phyloP scores from a whole-genome alignment of 2,329 filamentous ascomycete species.

The Microascus cirrosus region DNA sequence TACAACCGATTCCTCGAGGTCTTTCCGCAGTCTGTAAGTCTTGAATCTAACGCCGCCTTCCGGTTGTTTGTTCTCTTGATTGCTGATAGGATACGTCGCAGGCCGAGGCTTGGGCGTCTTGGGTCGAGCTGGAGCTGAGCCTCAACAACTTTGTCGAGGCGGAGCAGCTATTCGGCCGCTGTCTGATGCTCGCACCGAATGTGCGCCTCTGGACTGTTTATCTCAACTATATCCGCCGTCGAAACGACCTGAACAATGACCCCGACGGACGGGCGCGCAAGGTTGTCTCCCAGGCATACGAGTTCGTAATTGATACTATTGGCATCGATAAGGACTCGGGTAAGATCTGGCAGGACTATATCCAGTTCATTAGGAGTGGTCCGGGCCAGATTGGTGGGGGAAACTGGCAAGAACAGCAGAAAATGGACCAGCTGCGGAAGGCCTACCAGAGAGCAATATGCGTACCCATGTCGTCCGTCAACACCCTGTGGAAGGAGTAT shows the following conservation, averaged over 20 bases:
- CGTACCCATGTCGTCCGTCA: constrained; percentile 74
- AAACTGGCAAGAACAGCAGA: constrained; percentile 94
- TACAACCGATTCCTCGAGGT: constrained; percentile 82
- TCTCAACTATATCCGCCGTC: constrained; percentile 85
- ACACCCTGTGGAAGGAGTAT: constrained; percentile 92
- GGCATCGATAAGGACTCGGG: constrained; percentile 88
- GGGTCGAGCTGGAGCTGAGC: constrained; percentile 80
- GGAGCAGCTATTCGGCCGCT: constrained; percentile 73
- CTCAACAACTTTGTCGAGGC: constrained; percentile 71
- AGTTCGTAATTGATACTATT: constrained; percentile 81
- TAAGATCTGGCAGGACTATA: constrained; percentile 86
- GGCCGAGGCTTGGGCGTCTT: constrained; percentile 87
- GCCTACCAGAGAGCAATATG: constrained; percentile 85
- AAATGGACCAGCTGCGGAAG: constrained; percentile 88
- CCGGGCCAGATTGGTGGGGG: constrained; percentile 78
- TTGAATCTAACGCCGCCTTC: background rate
- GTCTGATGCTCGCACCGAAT: constrained; percentile 67
- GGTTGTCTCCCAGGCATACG: constrained; percentile 77
- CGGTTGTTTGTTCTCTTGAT: background rate
- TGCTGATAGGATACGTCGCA: constrained; percentile 22
- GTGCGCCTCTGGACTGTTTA: constrained; percentile 88
- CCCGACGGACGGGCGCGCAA: constrained; percentile 63
- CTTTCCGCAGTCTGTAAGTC: constrained; percentile 83
- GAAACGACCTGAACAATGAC: constrained; percentile 76
- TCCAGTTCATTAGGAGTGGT: constrained; percentile 81